These are phyloP conservation scores for Podospora bellae-mahoneyi DNA, from an alignment of 495 filamentous ascomycete species.

Conservation along the genomic window DNA sequence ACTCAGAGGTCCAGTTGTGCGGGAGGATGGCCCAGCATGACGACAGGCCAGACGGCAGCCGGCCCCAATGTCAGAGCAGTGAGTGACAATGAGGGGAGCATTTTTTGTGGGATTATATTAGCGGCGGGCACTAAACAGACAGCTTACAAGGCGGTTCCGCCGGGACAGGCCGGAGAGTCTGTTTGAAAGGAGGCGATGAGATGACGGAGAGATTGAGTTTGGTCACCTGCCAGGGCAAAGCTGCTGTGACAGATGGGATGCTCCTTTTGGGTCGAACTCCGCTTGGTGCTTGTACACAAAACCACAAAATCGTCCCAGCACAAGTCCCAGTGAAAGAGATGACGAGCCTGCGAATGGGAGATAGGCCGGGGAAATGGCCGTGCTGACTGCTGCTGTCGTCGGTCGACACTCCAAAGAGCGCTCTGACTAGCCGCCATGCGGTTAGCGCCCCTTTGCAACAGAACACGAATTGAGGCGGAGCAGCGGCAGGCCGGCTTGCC, in stretches of 20 bases:
- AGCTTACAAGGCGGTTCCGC: conserved; percentile 7
- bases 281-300: not conserved
- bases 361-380: conserved; percentile 1
- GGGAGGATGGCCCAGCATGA: conserved; percentile 6
- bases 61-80: too few species aligned
- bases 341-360: not conserved
- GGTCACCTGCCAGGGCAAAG: not conserved
- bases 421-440: conserved; percentile 2
- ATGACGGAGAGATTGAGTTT: not conserved
- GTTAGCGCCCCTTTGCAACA: conserved; percentile 15
- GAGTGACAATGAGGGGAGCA: not conserved
- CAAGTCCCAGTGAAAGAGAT: not conserved
- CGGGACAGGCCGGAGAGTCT: conserved; percentile 5
- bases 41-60: not conserved
- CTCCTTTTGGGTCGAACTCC: not conserved
- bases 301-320: not conserved
- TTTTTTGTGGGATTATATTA: not conserved
- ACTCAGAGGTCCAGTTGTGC: conserved; percentile 2
- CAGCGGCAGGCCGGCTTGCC: conserved; percentile 1
- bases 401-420: not conserved
- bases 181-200: not conserved
- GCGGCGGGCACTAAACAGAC: conserved; percentile 9
- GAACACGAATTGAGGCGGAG: conserved; percentile 16
- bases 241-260: not conserved
- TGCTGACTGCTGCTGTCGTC: conserved; percentile 2